A percentile compares a stretch with the other conserved stretches of the same genome.
Conservation (phyloP, 495 filamentous ascomycete species). For the Entonaema liquescens region DNA sequence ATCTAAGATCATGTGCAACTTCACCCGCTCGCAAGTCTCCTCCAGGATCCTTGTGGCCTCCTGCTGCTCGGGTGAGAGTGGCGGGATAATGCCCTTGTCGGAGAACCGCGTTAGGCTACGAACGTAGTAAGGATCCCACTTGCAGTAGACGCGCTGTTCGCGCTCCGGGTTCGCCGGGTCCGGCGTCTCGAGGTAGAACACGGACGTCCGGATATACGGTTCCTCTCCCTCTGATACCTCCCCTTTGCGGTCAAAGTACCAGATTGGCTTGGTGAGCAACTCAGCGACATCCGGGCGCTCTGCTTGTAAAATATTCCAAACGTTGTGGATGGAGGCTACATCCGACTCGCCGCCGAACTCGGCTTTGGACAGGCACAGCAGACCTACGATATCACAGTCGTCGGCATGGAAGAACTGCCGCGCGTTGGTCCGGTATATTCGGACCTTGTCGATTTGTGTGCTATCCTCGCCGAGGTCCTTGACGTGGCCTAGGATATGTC, state of each 20-base stretch:
- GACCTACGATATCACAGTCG: slow-evolving; percentile 82
- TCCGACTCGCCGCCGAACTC: slow-evolving; percentile 87
- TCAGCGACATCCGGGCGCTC: slow-evolving; percentile 82
- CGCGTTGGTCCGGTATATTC: slow-evolving; percentile 90
- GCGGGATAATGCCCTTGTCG: slow-evolving; percentile 70
- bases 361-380: slow-evolving; percentile 82
- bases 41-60: slow-evolving; percentile 73
- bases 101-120: slow-evolving; percentile 72
- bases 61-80: slow-evolving; percentile 68
- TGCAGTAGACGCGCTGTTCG: slow-evolving; percentile 59
- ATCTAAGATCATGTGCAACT: slow-evolving; percentile 80
- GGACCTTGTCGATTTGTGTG: slow-evolving; percentile 79
- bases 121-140: slow-evolving; percentile 85
- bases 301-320: slow-evolving; percentile 80
- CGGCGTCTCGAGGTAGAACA: slow-evolving; percentile 75
- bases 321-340: slow-evolving; percentile 78
- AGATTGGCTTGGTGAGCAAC: slow-evolving; percentile 77
- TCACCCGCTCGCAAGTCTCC: slow-evolving; percentile 67
- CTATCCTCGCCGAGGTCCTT: slow-evolving; percentile 88
- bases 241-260: slow-evolving; percentile 96
- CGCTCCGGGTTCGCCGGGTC: slow-evolving; percentile 43
- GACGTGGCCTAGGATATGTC: slow-evolving; percentile 91
- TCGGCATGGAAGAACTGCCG: slow-evolving; percentile 84
- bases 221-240: slow-evolving; percentile 79
- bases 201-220: slow-evolving; percentile 74